Conservation (phyloP, 192 early-diverging fungal species). For the Coemansia aciculifera region DNA sequence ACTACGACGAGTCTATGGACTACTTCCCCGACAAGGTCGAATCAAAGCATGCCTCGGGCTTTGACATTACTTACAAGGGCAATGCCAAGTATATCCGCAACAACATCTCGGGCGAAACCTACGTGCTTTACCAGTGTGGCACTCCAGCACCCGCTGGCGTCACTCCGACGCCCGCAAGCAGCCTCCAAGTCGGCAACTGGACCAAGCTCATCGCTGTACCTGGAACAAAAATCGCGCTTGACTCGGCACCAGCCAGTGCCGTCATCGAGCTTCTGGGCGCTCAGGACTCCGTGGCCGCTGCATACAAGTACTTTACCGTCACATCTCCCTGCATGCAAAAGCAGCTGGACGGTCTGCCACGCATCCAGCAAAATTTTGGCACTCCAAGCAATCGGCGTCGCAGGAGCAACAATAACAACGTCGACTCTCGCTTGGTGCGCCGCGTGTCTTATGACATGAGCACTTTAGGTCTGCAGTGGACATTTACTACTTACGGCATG, state of each 20-base stretch:
- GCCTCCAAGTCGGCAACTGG: constrained; percentile 49
- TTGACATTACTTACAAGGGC: constrained; percentile 61
- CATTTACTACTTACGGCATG: constrained; percentile 56
- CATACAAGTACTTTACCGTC: constrained; percentile 41
- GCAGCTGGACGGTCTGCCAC: constrained; percentile 48
- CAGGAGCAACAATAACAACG: not conserved
- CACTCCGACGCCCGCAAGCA: constrained; percentile 49
- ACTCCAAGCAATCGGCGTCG: constrained; percentile 20
- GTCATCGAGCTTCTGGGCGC: constrained; percentile 42
- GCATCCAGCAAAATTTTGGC: constrained; percentile 40
- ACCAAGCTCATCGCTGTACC: constrained; percentile 49
- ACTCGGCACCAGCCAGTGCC: constrained; percentile 48
- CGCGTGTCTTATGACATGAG: constrained; percentile 52
- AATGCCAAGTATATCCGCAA: constrained; percentile 70
- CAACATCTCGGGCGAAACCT: constrained; percentile 55
- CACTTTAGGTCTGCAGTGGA: constrained; percentile 55
- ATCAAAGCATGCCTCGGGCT: constrained; percentile 59
- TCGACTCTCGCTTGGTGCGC: constrained; percentile 17
- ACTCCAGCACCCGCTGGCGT: constrained; percentile 54
- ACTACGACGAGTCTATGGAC: constrained; percentile 34
- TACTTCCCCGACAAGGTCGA: constrained; percentile 57
- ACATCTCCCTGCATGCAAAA: constrained; percentile 58
- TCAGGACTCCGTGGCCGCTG: constrained; percentile 35
- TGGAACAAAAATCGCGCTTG: constrained; percentile 36
- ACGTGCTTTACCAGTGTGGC: constrained; percentile 73